Conservation (phyloP, 2,329 filamentous ascomycete species). For the Fusarium tjaetaba region DNA sequence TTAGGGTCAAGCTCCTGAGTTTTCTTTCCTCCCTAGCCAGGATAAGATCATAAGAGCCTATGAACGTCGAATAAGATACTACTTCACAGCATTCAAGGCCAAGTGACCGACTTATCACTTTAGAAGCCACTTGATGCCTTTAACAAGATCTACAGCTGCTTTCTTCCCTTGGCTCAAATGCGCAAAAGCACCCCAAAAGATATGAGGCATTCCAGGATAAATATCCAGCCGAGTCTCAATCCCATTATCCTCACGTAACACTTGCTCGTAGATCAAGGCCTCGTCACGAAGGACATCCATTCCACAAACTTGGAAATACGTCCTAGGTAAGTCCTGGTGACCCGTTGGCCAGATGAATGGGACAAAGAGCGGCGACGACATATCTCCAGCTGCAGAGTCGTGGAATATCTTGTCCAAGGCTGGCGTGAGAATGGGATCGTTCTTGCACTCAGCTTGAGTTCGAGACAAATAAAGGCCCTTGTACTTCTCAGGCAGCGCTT, state of each 20-base stretch:
- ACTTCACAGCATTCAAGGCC: accelerated
- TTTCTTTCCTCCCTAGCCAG: background rate
- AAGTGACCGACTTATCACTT: accelerated
- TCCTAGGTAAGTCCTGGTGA: background rate
- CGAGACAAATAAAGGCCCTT: background rate
- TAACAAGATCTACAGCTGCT: background rate
- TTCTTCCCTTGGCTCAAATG: background rate
- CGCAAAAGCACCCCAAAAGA: background rate
- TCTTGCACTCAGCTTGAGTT: background rate
- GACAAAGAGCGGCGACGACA: background rate
- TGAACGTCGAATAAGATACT: accelerated
- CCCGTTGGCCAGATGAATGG: background rate
- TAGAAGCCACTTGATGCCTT: background rate
- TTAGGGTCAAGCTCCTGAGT: background rate
- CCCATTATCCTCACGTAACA: background rate
- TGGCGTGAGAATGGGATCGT: background rate
- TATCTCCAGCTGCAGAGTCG: background rate
- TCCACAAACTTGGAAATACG: background rate
- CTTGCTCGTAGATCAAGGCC: background rate
- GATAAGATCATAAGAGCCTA: too few relatives aligned
- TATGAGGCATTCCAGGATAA: conserved; percentile 1
- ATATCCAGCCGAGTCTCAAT: background rate
- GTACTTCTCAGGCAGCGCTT: background rate
- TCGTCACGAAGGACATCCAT: background rate
- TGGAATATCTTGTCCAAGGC: background rate